Evolutionary conservation across 371 early-diverging fungal genomes (phyloP).

Genomic region (Apophysomyces sp.): DNA sequence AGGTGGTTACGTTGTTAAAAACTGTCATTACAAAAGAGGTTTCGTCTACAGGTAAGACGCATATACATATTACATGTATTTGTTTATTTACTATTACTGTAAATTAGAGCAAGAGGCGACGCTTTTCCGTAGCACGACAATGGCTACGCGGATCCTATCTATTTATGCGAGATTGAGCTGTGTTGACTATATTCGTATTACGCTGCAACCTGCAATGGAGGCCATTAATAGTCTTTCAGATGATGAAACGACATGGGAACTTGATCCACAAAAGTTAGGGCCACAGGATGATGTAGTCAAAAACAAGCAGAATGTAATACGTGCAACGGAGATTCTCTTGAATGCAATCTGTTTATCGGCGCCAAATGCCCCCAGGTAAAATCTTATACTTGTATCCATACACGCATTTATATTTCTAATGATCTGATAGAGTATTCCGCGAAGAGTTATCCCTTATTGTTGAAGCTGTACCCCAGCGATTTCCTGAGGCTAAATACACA

Average conservation of each 20-base stretch:
- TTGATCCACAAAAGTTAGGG: constrained; percentile 78
- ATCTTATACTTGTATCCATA: neutral
- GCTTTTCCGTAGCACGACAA: constrained; percentile 89
- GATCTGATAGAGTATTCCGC: constrained; percentile 59
- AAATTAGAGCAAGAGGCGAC: constrained; percentile 74
- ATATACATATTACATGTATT: neutral
- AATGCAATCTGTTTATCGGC: constrained; percentile 79
- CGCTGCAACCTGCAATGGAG: constrained; percentile 75
- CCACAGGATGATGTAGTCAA: constrained; percentile 57
- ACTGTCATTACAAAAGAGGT: constrained; percentile 83
- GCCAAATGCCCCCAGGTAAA: constrained; percentile 60
- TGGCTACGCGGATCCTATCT: constrained; percentile 85
- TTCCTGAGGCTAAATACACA: constrained; percentile 81
- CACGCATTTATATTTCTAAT: neutral
- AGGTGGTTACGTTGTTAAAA: constrained; percentile 68
- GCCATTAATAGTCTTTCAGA: constrained; percentile 49
- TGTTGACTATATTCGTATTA: constrained; percentile 75
- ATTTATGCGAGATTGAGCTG: constrained; percentile 79
- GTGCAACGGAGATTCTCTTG: constrained; percentile 74
- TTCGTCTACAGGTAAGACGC: constrained; percentile 55
- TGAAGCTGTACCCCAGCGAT: constrained; percentile 73
- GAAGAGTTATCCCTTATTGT: constrained; percentile 77
- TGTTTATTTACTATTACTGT: neutral
- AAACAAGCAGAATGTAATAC: constrained; percentile 79
- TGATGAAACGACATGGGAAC: constrained; percentile 63